These are phyloP conservation scores for Pythium aphanidermatum DNA, from an alignment of 352 stramenopile species.

Conservation along the genomic window DNA sequence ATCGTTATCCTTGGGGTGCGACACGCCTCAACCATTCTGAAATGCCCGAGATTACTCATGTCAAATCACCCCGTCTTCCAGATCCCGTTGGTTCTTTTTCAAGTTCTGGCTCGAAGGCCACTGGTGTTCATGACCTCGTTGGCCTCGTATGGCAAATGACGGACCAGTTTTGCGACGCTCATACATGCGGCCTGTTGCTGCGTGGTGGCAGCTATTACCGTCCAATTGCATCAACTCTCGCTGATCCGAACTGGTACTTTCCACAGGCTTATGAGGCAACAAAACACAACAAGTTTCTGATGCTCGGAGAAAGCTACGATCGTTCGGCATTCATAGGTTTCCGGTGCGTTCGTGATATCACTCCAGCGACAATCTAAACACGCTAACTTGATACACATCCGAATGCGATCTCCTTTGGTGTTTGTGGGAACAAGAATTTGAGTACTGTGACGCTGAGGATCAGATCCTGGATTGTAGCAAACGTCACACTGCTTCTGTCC, in stretches of 20 bases:
- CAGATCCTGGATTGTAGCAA: constrained; percentile 58
- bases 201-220: constrained; percentile 72
- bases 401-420: constrained; percentile 70
- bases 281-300: constrained; percentile 75
- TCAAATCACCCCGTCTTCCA: constrained; percentile 33
- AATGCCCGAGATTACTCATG: constrained; percentile 26
- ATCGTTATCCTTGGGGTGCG: constrained; percentile 56
- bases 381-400: too few species aligned
- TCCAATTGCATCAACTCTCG: constrained; percentile 54
- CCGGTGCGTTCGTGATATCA: constrained; percentile 44
- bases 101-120: constrained; percentile 32
- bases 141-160: constrained; percentile 87
- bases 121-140: constrained; percentile 68
- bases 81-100: constrained; percentile 47
- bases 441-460: constrained; percentile 74
- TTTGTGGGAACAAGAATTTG: constrained; percentile 75
- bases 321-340: constrained; percentile 70
- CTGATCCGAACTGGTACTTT: constrained; percentile 86
- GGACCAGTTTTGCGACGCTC: constrained; percentile 71
- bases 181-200: constrained; percentile 75
- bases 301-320: constrained; percentile 68
- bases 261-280: constrained; percentile 48
- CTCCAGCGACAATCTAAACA: too few species aligned
- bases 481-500: constrained; percentile 41
- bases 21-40: constrained; percentile 17